Evolutionary conservation across 495 filamentous ascomycete genomes (phyloP), one percentile per base, ranked within the genome.

Genomic region (Parachaetomium inaequale): DNA sequence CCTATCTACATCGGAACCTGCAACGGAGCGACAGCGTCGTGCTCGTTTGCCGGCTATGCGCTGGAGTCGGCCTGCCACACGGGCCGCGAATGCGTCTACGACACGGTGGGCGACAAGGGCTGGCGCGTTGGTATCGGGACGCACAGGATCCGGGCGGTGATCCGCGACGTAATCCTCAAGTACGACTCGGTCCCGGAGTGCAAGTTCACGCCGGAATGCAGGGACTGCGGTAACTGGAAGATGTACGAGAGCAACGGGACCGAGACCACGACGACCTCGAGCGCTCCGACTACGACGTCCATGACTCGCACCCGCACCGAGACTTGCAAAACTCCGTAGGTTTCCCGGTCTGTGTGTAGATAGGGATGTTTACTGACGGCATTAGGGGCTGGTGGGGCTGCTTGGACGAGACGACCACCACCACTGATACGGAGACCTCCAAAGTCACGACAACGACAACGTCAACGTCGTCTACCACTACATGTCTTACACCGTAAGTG

Each of bases 1-100:
- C 94, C 94, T 0, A 83, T 98, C 7, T 98, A 87, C 70, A 92
- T 97, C 82, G 94, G 94, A 31, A 88, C 88, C 11, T 98, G 94
- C 74, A 96, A 96, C 71, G 89, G 88, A 36, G 90, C 90, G 17
- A 91, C 88, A 28, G 90, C 93, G 14, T 82, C 83, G 7, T 98
- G 94, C 71, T 92, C 92, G 19, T 87, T 94, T 67, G 93, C 84
- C n/a, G 94, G 94, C 7, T 98, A 98, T 72, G 92, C 95, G 7
- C 79, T 98, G 79, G 93, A 98, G 73, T 88, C 90, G 19, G 82
- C 87, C 36, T 98, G 94, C 66, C 94, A 98, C 64, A 89, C 90
- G 0, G 94, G 94, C 23, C 79, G 82, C 26, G 87, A 92, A 70
- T 98, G 95, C 71, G 81, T 87, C 7, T 98, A 96, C 70, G 93